Evolutionary conservation across 805 yeast genomes (phyloP).

Genomic region (Ascoidea asiatica): DNA sequence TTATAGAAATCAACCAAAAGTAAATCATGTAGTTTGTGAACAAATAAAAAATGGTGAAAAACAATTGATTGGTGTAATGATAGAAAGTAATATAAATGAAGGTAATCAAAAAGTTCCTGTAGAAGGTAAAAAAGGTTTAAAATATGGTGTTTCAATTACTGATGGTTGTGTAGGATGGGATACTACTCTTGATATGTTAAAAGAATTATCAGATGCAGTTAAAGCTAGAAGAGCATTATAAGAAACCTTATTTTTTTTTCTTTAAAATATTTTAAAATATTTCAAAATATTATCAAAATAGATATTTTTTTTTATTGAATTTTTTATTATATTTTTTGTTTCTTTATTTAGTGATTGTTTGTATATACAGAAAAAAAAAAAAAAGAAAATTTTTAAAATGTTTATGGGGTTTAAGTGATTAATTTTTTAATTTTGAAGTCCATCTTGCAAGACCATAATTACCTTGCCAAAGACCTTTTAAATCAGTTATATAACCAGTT

Average conservation of each 20-base stretch:
- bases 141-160: slow-evolving; percentile 93
- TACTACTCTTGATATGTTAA: slow-evolving; percentile 60
- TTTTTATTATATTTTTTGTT: no score
- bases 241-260: slow-evolving; percentile 1
- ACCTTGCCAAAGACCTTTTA: slow-evolving; percentile 61
- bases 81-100: slow-evolving; percentile 81
- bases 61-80: slow-evolving; percentile 86
- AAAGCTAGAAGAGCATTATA: slow-evolving; percentile 48
- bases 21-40: slow-evolving; percentile 61
- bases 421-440: slow-evolving; percentile 20
- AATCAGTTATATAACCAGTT: slow-evolving; percentile 57
- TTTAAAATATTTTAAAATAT: no score
- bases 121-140: slow-evolving; percentile 57
- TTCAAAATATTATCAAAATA: no score
- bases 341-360: no score
- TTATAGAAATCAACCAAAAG: slow-evolving; percentile 87
- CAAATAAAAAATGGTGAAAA: slow-evolving; percentile 69
- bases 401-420: no score
- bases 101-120: slow-evolving; percentile 90
- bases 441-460: slow-evolving; percentile 55
- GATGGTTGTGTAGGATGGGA: slow-evolving; percentile 96
- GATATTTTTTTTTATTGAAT: no score
- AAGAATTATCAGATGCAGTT: slow-evolving; percentile 66
- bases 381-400: no score
- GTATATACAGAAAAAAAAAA: no score